Evolutionary conservation across 1,284 basidiomycete species (phyloP), one percentile per base, ranked within the genome.

Genomic region (Filobasidium uniguttulatum): DNA sequence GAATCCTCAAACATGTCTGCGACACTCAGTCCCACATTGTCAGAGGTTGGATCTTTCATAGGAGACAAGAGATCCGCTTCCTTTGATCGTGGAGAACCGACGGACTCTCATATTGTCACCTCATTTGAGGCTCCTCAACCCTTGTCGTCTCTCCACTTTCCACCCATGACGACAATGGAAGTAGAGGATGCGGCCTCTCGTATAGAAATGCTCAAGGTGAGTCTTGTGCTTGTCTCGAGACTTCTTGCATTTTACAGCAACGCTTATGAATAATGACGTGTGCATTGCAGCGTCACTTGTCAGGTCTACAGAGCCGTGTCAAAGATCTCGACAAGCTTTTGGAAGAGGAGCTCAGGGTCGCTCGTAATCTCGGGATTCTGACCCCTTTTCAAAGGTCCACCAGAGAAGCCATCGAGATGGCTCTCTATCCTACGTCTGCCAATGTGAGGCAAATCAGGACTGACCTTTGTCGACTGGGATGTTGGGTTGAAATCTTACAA

Each of bases 301-400:
- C 69, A 34, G 77, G 81, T 37, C 67, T 90, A 46, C 22, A 30
- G 2, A 40, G 22, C 38, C 28, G 30, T 12, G 29, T 33, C 15
- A 25, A 15, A 7, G 37, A 17, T 1, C 71, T 75, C n/a, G 78
- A 81, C 57, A 63, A 72, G 0, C 76, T 78, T 52, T 77, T 94
- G n/a, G 77, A 83, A 43, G 69, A 76, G 12, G 77, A 83, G 57
- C 70, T 90, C 61, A 78, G 83, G 23, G 69, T 83, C 34, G 78
- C 83, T 17, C 79, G 83, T 36, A 91, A 90, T 60, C 74, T 94
- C n/a, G 81, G 81, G 1, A 77, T 84, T 45, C 73, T 94, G 43
- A 83, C 86, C 7, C 88, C 91, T 2, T 91, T 96, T 66, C 85
- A 83, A 61, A 78, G 78, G 47, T 72, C 81, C 5, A 90, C 88